Percentiles rank a stretch among this genome's conserved stretches.
These are phyloP conservation scores for Fusarium vanettenii DNA, from an alignment of 2,329 filamentous ascomycete species.

Conservation along the genomic window DNA sequence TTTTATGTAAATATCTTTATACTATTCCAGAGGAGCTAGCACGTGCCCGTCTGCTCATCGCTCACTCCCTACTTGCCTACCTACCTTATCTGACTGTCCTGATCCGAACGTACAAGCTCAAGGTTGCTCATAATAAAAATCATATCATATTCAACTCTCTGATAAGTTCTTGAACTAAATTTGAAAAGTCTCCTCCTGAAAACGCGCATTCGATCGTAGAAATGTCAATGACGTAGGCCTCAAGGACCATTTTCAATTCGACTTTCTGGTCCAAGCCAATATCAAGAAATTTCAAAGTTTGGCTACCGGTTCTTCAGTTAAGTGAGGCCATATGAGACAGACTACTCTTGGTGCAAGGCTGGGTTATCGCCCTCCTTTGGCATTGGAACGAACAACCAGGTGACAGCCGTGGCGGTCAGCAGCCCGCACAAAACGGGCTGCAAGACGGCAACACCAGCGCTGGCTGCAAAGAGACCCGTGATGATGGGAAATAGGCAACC, in stretches of 20 bases:
- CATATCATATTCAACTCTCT: too few relatives aligned
- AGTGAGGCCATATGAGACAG: too few relatives aligned
- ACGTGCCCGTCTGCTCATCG: too few relatives aligned
- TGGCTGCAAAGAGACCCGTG: conserved; percentile 62
- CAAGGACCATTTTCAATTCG: neutral
- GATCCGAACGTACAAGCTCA: too few relatives aligned
- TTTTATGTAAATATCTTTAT: too few relatives aligned
- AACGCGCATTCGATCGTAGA: too few relatives aligned
- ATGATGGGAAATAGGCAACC: conserved; percentile 66
- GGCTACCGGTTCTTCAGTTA: neutral
- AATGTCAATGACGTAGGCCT: too few relatives aligned
- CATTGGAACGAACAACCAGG: conserved; percentile 58
- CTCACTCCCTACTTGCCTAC: too few relatives aligned
- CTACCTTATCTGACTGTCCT: too few relatives aligned
- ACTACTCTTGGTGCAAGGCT: conserved; percentile 50
- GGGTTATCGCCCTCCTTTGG: conserved; percentile 48
- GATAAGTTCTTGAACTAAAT: neutral
- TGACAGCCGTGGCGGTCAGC: conserved; percentile 57
- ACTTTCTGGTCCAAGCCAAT: neutral
- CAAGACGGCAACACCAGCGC: conserved; percentile 58
- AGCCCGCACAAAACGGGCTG: conserved; percentile 64
- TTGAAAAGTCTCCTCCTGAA: neutral
- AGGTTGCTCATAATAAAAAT: too few relatives aligned
- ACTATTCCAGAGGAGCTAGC: too few relatives aligned
- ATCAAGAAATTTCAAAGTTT: neutral